Percentiles rank a stretch among this genome's conserved stretches.
Evolutionary conservation across 805 yeast genomes (phyloP).

Genomic region (Huiozyma naganishii): DNA sequence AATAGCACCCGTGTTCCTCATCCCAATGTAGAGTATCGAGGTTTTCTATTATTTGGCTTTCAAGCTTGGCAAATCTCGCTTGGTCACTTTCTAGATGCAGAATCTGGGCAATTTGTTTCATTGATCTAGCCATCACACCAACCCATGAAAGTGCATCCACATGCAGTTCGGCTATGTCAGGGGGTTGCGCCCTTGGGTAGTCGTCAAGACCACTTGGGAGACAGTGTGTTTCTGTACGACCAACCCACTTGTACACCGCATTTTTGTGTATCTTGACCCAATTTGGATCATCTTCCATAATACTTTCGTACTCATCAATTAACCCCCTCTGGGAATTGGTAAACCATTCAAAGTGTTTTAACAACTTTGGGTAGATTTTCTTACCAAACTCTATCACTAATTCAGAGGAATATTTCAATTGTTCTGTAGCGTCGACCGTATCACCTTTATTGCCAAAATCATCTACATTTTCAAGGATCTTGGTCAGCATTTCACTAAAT

Average conservation of each 20-base stretch:
- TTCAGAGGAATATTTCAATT: constrained; percentile 49
- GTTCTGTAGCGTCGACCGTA: constrained; percentile 30
- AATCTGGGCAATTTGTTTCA: constrained; percentile 59
- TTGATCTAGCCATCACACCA: constrained; percentile 80
- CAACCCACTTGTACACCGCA: constrained; percentile 88
- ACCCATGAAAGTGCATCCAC: constrained; percentile 90
- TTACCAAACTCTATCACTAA: constrained; percentile 46
- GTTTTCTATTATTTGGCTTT: constrained; percentile 47
- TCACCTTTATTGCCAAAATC: constrained; percentile 11
- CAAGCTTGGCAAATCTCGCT: constrained; percentile 40
- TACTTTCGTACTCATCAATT: constrained; percentile 50
- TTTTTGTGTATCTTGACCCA: constrained; percentile 32
- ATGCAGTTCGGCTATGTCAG: constrained; percentile 81
- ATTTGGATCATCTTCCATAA: constrained; percentile 18
- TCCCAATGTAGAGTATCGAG: constrained; percentile 77
- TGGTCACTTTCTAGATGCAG: constrained; percentile 52
- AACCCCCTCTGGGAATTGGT: constrained; percentile 71
- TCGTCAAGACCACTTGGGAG: constrained; percentile 93
- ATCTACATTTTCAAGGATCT: constrained; percentile 26
- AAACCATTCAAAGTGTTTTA: constrained; percentile 77
- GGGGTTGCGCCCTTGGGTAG: constrained; percentile 74
- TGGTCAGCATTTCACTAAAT: constrained; percentile 45
- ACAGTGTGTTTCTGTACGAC: constrained; percentile 76
- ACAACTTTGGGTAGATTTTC: constrained; percentile 64
- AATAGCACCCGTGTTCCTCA: constrained; percentile 50